Evolutionary conservation across 2,329 filamentous ascomycete genomes (phyloP).

Genomic region (Alternaria tenuissima): DNA sequence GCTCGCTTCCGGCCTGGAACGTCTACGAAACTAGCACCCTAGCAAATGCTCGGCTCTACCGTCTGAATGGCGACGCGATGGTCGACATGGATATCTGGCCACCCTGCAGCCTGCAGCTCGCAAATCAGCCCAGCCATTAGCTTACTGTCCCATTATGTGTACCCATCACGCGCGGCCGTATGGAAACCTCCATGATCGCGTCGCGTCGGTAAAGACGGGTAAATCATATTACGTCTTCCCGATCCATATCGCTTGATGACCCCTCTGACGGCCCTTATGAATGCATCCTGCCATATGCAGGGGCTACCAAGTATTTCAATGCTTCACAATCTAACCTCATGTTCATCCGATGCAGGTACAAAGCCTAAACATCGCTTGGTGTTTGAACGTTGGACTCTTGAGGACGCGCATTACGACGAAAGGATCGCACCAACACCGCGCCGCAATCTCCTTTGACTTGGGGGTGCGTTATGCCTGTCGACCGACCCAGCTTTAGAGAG

Average conservation of each 20-base stretch:
- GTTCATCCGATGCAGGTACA: conserved; percentile 27
- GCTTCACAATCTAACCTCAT: conserved; percentile 13
- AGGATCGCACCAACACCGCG: conserved; percentile 7
- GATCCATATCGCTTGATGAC: conserved; percentile 7
- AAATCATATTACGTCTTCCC: conserved; percentile 14
- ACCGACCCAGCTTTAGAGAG: conserved; percentile 7
- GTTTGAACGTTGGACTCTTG: conserved; percentile 1
- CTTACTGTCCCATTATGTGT: conserved; percentile 12
- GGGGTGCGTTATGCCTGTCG: conserved; percentile 4
- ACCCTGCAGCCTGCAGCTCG: not conserved
- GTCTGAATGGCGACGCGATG: conserved; percentile 4
- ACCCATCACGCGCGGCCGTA: not conserved
- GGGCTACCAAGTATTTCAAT: conserved; percentile 13
- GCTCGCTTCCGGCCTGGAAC: conserved; percentile 11
- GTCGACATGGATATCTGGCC: conserved; percentile 4
- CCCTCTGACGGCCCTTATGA: not conserved
- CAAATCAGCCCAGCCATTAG: conserved; percentile 14
- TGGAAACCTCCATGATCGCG: conserved; percentile 1
- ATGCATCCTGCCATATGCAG: conserved; percentile 19
- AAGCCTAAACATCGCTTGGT: not conserved
- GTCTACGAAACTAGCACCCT: conserved; percentile 1
- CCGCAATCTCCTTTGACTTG: conserved; percentile 8
- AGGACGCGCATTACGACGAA: conserved; percentile 10
- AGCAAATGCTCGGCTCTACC: not conserved
- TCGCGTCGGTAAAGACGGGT: conserved; percentile 19